Conservation (phyloP, 192 early-diverging fungal genomes). For the Backusella luteola region DNA sequence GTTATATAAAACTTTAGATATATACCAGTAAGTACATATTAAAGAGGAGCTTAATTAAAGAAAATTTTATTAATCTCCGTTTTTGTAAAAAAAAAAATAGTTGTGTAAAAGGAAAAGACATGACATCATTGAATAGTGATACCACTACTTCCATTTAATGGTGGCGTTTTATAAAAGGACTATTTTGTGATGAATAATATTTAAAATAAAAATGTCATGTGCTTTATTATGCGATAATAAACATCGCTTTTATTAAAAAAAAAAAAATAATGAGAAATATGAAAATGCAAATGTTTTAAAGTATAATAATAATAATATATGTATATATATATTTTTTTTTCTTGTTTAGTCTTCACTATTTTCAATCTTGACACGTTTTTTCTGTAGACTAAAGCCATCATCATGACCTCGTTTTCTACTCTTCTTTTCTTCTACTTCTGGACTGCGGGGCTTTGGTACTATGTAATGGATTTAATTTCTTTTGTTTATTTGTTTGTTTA, state of each 20-base stretch:
- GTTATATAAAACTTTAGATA: too few relatives aligned
- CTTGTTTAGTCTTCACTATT: not conserved
- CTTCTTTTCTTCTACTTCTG: not conserved
- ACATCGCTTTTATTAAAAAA: not conserved
- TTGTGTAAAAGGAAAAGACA: too few relatives aligned
- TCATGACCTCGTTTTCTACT: not conserved
- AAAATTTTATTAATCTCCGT: too few relatives aligned
- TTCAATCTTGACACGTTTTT: not conserved
- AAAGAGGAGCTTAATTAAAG: too few relatives aligned
- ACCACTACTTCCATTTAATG: too few relatives aligned
- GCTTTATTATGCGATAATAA: not conserved
- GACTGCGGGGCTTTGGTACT: not conserved
- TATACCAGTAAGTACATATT: too few relatives aligned
- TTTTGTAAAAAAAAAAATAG: too few relatives aligned
- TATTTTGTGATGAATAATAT: too few relatives aligned
- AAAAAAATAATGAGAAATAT: not conserved
- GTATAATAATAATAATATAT: not conserved
- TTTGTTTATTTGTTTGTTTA: not conserved
- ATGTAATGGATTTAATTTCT: not conserved
- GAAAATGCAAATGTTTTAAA: not conserved
- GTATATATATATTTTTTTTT: not conserved
- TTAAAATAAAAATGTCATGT: not conserved
- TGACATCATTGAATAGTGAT: too few relatives aligned
- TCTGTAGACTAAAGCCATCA: not conserved
- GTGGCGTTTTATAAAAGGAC: too few relatives aligned